phyloP scores from a whole-genome alignment of 768 basidiomycete genomes.

The Phaeolepiota aurea region DNA sequence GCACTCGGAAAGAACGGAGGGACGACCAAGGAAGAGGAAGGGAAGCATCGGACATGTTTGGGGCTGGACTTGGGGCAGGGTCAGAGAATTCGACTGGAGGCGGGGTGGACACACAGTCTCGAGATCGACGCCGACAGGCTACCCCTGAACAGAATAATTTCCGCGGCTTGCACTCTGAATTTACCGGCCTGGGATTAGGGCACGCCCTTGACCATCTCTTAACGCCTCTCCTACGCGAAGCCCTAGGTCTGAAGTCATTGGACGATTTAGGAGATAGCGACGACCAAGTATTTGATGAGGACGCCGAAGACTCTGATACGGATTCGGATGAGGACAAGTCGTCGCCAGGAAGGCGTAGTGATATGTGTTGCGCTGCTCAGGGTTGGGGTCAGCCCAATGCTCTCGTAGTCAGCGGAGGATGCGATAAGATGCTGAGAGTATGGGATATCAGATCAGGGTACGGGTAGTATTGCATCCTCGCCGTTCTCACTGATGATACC shows the following conservation, averaged over 20 bases:
- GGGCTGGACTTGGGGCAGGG: too few relatives aligned
- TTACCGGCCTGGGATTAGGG: not conserved
- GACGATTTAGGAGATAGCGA: not conserved
- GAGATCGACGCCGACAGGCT: not conserved
- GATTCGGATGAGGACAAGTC: slow-evolving; percentile 3
- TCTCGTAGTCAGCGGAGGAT: slow-evolving; percentile 85
- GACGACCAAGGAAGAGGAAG: not conserved
- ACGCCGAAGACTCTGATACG: not conserved
- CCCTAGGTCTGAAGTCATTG: not conserved
- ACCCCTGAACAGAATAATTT: not conserved
- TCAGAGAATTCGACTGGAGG: too few relatives aligned
- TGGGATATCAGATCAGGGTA: slow-evolving; percentile 89
- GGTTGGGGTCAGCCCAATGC: slow-evolving; percentile 88
- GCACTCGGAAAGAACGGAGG: not conserved
- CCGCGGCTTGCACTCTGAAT: not conserved
- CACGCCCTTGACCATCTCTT: not conserved
- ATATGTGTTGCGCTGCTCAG: slow-evolving; percentile 55
- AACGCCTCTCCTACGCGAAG: not conserved
- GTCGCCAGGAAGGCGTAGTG: slow-evolving; percentile 31
- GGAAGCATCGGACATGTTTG: not conserved
- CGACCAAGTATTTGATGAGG: not conserved
- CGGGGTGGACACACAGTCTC: too few relatives aligned
- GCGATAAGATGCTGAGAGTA: slow-evolving; percentile 85
- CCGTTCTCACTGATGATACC: not conserved
- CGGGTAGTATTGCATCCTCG: not conserved